Conservation (phyloP, 768 basidiomycete genomes). For the Amanita jacksonii region DNA sequence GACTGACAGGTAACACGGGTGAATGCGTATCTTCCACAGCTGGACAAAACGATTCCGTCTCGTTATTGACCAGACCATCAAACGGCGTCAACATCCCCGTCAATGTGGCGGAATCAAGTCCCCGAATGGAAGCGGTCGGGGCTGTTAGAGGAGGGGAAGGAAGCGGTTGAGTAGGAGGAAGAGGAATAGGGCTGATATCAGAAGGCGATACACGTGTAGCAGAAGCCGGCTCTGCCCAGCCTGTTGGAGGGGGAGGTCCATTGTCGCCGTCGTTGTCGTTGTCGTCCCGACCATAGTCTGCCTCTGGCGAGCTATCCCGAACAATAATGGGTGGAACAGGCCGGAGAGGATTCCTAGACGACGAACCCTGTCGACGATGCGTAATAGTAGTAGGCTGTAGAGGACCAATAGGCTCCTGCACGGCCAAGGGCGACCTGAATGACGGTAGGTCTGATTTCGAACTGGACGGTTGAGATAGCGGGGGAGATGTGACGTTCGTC, state of each 20-base stretch:
- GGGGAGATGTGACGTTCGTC: slow-evolving; percentile 4
- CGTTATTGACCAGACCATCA: slow-evolving; percentile 9
- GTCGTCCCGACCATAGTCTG: too few relatives aligned
- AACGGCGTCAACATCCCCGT: slow-evolving; percentile 13
- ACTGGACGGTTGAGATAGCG: background rate
- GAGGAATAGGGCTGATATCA: too few relatives aligned
- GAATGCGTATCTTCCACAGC: slow-evolving; percentile 20
- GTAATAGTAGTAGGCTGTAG: background rate
- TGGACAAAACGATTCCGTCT: slow-evolving; percentile 9
- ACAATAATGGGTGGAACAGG: slow-evolving; percentile 19
- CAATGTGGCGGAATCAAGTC: background rate
- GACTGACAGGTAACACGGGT: slow-evolving; percentile 18
- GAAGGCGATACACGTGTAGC: slow-evolving; percentile 14
- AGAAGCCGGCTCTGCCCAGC: slow-evolving; percentile 14
- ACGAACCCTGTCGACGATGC: background rate
- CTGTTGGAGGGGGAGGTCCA: slow-evolving; percentile 12
- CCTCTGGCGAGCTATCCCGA: too few relatives aligned
- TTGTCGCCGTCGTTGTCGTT: slow-evolving; percentile 10
- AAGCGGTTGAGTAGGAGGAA: too few relatives aligned
- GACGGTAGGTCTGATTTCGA: too few relatives aligned
- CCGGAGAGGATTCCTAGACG: too few relatives aligned
- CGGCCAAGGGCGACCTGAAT: background rate
- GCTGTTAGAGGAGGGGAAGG: too few relatives aligned
- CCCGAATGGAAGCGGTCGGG: slow-evolving; percentile 1
- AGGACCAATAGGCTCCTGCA: slow-evolving; percentile 1